Evolutionary conservation across 2,329 filamentous ascomycete genomes (phyloP).

Genomic region (Penicillium fuscoglaucum): DNA sequence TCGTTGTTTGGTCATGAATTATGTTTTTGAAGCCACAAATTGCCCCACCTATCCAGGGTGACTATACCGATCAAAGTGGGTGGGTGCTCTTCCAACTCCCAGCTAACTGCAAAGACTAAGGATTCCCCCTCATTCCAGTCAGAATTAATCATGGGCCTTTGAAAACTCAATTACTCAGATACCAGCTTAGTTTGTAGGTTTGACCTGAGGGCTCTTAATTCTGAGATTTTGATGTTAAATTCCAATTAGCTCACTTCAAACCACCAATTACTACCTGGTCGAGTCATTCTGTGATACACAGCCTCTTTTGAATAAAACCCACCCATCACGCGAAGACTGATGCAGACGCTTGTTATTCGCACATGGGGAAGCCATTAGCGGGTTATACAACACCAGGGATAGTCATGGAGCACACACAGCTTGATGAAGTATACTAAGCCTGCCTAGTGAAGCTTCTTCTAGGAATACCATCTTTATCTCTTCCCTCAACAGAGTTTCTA

Average conservation of each 20-base stretch:
- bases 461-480: background rate
- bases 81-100: background rate
- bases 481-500: background rate
- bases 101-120: background rate
- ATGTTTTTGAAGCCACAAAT: background rate
- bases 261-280: background rate
- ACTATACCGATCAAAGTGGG: background rate
- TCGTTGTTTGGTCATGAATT: background rate
- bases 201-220: background rate
- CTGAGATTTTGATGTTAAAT: background rate
- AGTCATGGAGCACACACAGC: background rate
- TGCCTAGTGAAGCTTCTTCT: background rate
- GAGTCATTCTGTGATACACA: background rate
- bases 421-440: background rate
- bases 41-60: background rate
- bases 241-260: background rate
- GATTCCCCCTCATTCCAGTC: background rate
- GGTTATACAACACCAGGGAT: background rate
- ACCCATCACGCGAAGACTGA: background rate
- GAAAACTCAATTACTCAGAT: background rate
- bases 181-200: background rate
- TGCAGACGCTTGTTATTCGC: background rate
- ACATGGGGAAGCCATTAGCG: background rate
- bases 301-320: background rate
- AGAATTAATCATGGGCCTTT: background rate